Evolutionary conservation across 2,329 filamentous ascomycete genomes (phyloP), one percentile per base, ranked within the genome.

Genomic region (Graphiopsis chlorocephala): DNA sequence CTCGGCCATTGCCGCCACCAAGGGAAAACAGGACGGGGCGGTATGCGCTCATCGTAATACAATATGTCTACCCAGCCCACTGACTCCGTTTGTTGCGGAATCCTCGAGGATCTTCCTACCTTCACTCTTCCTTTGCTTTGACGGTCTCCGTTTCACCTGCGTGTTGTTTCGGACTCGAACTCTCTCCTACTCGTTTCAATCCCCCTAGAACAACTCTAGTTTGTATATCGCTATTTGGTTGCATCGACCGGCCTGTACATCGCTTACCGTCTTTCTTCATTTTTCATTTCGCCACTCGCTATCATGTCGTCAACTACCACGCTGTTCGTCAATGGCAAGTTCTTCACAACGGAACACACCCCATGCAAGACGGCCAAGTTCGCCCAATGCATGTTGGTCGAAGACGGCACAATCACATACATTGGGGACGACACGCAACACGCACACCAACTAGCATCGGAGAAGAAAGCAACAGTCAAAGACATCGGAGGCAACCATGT

Each of bases 401-500:
- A 76, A 14, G 72, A 77, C 61, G 79, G 76, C 35, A 75, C 70
- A 20, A 82, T 83, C 56, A 67, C 69, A 10, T 77, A 81, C 66
- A 74, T 83, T 35, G 81, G 81, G 8, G 60, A 62, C 15, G 33
- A 66, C 10, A 70, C 75, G 2, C 64, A 78, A 20, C 70, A 78
- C 57, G 67, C 0, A 73, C 74, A 25, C 68, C 55, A 20, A 56
- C 63, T 63, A 57, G 64, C 48, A 65, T 70, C 20, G 63, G 73
- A 15, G 61, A 65, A 61, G 33, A 71, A 14, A 47, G 72, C 63
- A 17, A 70, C 70, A 11, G 31, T 48, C 7, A 25, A 62, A 20
- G 77, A 83, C 65, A 70, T 83, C 4, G 56, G 75, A 2, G 70
- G 74, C 17, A 73, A 71, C 12, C 72, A 79, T 38, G 76, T 86